Base-by-base conservation (phyloP, 2,329 filamentous ascomycete genomes). In the Chrysoporthe austroafricana region DNA sequence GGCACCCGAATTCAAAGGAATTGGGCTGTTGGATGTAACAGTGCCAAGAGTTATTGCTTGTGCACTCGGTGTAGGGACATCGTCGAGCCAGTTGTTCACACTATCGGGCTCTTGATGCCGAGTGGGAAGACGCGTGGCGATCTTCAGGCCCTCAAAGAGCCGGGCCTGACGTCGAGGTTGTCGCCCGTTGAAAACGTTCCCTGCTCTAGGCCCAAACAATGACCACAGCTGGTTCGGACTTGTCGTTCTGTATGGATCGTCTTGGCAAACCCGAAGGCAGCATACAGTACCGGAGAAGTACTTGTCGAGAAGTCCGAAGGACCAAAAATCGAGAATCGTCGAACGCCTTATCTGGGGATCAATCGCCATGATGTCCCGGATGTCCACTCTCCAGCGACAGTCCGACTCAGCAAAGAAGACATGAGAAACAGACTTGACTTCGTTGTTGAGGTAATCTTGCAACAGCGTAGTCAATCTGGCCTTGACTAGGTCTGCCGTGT, bases 301-400 rank as follows among this genome's bases (percentile, higher is more conserved):
- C 14, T 63, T 36, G 58, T 66, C 67, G 0, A 54, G 43, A 34
- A 61, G 44, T 3, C 63, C 61, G 48, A 73, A 21, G 4, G 63
- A 48, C n/a, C 66, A 36, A 48, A 72, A 72, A 60, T 78, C 76
- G 14, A 77, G 63, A 16, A 78, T 71, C 26, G 75, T 75, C 14
- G 75, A 75, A 0, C 69, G 71, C 2, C 73, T 67, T 43, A 78
- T 71, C 48, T 44, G 63, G 1, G 72, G 73, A 44, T 77, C 73
- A 63, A 77, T 73, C 61, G 75, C 73, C 14, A 72, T 70, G 64
- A 74, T 71, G 64, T 72, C 73, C 4, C 76, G 74, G 5, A 71
- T 68, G 36, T 78, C 76, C 2, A 75, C 73, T 11, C 34, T 44
- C 39, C 52, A 63, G 21, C 42, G 21, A 14, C 32, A n/a, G 18